phyloP scores from a whole-genome alignment of 257 asterid genomes.

The Solanum ossicruentum region DNA sequence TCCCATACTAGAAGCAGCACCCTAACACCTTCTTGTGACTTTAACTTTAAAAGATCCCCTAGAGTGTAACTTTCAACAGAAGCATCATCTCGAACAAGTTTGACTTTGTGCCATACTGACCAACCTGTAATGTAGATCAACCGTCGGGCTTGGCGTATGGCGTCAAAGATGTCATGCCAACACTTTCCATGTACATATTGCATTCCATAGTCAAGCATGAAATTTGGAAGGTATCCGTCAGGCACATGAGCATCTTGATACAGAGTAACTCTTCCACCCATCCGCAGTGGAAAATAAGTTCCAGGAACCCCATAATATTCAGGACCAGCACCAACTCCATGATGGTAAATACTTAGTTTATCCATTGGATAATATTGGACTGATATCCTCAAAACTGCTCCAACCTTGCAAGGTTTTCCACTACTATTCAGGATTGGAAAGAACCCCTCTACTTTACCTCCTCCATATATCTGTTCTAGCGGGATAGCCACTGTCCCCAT shows the following conservation, averaged over 20 bases:
- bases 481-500: slow-evolving; percentile 86
- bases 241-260: slow-evolving; percentile 99
- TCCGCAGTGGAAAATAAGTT: slow-evolving; percentile 91
- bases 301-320: slow-evolving; percentile 72
- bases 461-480: slow-evolving; percentile 63
- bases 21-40: slow-evolving; percentile 98
- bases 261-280: slow-evolving; percentile 76
- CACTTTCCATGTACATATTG: slow-evolving; percentile 81
- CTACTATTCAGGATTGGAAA: slow-evolving; percentile 64
- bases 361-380: slow-evolving; percentile 69
- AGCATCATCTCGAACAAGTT: slow-evolving; percentile 72
- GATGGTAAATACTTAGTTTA: slow-evolving; percentile 52
- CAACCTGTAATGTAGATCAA: slow-evolving; percentile 91
- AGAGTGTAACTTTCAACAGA: slow-evolving; percentile 41
- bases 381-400: slow-evolving; percentile 70
- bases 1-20: slow-evolving; percentile 96
- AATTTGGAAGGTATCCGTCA: slow-evolving; percentile 61
- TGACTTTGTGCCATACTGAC: slow-evolving; percentile 98
- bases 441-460: slow-evolving; percentile 51
- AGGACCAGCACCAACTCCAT: slow-evolving; percentile 92
- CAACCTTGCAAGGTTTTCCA: slow-evolving; percentile 78
- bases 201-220: slow-evolving; percentile 66
- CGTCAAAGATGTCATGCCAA: slow-evolving; percentile 83
- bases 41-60: slow-evolving; percentile 84
- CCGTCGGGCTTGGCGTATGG: slow-evolving; percentile 71